Evolutionary conservation across 768 basidiomycete species (phyloP), one percentile per base, ranked within the genome.

Genomic region (Pleurotus djamor): DNA sequence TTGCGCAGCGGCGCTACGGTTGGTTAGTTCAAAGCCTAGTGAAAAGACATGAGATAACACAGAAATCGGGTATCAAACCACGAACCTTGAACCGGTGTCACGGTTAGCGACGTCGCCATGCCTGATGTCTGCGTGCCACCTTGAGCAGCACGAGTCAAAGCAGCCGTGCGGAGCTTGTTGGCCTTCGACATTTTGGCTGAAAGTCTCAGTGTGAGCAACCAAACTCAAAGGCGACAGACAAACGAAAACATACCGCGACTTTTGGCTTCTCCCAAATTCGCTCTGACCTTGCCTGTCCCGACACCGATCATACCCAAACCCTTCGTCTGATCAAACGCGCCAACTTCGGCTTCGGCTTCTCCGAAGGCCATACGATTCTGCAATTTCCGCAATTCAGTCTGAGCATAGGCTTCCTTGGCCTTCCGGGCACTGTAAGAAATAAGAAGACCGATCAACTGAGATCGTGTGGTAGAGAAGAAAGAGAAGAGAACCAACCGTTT

Each of bases 301-400:
- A 81, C 81, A 41, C 95, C 94, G 61, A 98, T 92, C 96, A 99
- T 98, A 61, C 97, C 97, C 69, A 98, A 73, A 4, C 97, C 97
- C 78, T 94, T 92, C n/a, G 95, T 96, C 77, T 98, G 88, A 75
- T 97, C 97, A 65, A 94, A 96, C 35, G 95, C 92, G 14, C 95
- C 96, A 47, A 96, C 91, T 71, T 99, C 97, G 67, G 96, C 89
- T 68, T 98, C 97, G 1, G 89, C 90, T 72, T 96, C 89, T 44
- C 96, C 97, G 66, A 99, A 98, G 58, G 80, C 86, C 91, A 98
- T 91, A 49, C 97, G 86, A 71, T 99, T 99, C 75, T 98, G 96
- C 63, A 97, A 79, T 74, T 98, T 98, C 62, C 95, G 88, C 48
- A 99, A 79, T 70, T 99, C 97, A 1, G 97, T 98, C 73, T 94